A percentile compares a stretch with the other conserved stretches of the same genome.
Evolutionary conservation across 768 basidiomycete species (phyloP).

Genomic region (Rhizopogon roseolus): DNA sequence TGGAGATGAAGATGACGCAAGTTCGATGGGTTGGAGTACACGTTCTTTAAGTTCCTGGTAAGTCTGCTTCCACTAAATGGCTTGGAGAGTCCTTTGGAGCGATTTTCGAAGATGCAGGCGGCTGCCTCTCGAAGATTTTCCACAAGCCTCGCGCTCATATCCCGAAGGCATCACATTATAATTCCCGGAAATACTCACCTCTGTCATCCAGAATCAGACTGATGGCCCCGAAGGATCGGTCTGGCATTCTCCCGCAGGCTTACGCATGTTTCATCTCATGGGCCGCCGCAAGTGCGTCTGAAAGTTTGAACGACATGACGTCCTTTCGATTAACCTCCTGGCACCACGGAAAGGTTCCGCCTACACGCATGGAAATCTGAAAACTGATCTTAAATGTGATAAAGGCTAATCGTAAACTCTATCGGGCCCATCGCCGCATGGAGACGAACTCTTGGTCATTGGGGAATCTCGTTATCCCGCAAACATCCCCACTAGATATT

Average conservation of each 20-base stretch:
- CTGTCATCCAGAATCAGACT: constrained; percentile 18
- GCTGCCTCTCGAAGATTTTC: constrained; percentile 5
- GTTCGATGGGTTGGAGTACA: background rate
- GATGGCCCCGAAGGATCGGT: constrained; percentile 15
- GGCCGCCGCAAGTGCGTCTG: constrained; percentile 5
- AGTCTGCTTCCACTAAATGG: background rate
- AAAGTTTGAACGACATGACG: constrained; percentile 6
- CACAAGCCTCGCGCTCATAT: constrained; percentile 18
- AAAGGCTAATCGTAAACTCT: constrained; percentile 35
- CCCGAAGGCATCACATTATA: constrained; percentile 16
- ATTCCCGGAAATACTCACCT: constrained; percentile 9
- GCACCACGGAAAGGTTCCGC: constrained; percentile 11
- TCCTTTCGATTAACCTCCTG: constrained; percentile 11
- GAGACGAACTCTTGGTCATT: background rate
- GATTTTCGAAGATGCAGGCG: background rate
- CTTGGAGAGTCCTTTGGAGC: background rate
- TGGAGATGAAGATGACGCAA: background rate
- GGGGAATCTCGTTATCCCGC: constrained; percentile 45
- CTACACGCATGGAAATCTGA: constrained; percentile 11
- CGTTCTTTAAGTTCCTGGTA: background rate
- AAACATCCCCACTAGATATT: constrained; percentile 94
- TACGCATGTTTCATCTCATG: constrained; percentile 13
- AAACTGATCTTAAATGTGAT: constrained; percentile 14
- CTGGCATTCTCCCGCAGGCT: constrained; percentile 10
- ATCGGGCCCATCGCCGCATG: constrained; percentile 11